Conservation (phyloP, 2,329 filamentous ascomycete genomes). For the Phialophora expanda region DNA sequence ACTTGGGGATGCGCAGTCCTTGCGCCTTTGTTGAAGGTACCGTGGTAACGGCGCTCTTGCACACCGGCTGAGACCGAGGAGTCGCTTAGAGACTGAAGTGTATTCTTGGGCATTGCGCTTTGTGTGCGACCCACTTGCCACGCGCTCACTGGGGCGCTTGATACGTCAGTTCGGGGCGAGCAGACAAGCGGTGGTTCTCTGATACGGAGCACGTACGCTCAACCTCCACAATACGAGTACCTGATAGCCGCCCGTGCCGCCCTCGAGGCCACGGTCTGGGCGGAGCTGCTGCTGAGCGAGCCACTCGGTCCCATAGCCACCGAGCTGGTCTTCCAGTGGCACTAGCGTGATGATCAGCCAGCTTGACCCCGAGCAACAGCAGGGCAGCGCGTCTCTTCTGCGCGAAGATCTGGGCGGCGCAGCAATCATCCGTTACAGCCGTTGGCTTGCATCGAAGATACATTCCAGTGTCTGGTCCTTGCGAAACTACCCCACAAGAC, state of each 20-base stretch:
- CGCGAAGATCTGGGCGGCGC: not conserved
- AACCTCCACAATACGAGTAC: conserved; percentile 13
- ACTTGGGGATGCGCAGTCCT: not conserved
- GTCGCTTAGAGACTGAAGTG: conserved; percentile 7
- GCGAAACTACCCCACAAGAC: conserved; percentile 3
- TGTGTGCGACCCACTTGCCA: conserved; percentile 19
- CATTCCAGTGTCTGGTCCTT: not conserved
- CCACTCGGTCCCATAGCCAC: not conserved
- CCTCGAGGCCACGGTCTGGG: not conserved
- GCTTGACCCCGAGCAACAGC: conserved; percentile 3
- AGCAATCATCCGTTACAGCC: conserved; percentile 2
- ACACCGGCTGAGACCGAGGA: too few relatives aligned
- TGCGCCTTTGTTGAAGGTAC: not conserved
- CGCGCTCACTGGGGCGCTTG: conserved; percentile 30
- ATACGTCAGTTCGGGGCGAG: conserved; percentile 19
- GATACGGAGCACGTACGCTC: not conserved
- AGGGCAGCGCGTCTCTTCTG: not conserved
- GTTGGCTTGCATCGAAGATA: conserved; percentile 1
- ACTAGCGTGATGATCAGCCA: conserved; percentile 3
- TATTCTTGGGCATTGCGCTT: conserved; percentile 12
- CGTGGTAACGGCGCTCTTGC: not conserved
- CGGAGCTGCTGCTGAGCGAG: too few relatives aligned
- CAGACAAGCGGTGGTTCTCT: not conserved
- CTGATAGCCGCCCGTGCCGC: conserved; percentile 21
- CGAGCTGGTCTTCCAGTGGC: conserved; percentile 10